phyloP scores from a whole-genome alignment of 139 green algal species.

The Closterium sp. region DNA sequence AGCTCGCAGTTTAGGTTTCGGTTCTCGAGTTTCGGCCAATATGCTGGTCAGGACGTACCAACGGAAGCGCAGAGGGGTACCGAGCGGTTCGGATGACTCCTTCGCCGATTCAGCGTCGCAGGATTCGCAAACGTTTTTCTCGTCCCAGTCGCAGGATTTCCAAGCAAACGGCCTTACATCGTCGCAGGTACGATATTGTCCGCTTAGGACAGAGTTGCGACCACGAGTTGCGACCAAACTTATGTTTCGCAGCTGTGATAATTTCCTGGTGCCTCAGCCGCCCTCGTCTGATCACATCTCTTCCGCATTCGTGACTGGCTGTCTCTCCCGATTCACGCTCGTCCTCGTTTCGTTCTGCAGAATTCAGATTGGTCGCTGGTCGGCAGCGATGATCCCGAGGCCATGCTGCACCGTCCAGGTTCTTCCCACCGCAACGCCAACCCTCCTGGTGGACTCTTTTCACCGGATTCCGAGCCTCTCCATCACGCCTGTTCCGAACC shows the following conservation, averaged over 20 bases:
- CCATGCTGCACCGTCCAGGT: not conserved
- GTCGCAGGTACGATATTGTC: not conserved
- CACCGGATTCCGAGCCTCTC: not conserved
- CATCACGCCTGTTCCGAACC: not conserved
- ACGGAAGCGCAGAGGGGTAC: not conserved
- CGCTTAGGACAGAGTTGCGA: too few relatives aligned
- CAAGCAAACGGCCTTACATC: not conserved
- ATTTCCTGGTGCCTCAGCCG: too few relatives aligned
- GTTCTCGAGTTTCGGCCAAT: not conserved
- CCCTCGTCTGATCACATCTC: too few relatives aligned
- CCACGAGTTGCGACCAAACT: too few relatives aligned
- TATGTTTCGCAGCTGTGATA: too few relatives aligned
- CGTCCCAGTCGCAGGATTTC: not conserved
- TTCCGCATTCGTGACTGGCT: not conserved
- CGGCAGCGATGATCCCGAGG: not conserved
- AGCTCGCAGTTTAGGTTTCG: not conserved
- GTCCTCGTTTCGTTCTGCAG: not conserved
- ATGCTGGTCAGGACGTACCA: not conserved
- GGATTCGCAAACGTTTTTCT: not conserved
- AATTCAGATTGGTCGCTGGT: not conserved
- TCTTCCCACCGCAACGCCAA: not conserved
- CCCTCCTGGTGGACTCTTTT: not conserved
- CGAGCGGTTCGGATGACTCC: not conserved
- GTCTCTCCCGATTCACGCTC: not conserved
- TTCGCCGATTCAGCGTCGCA: not conserved